phyloP scores from a whole-genome alignment of 306 rosid species.

The Albizia julibrissin region DNA sequence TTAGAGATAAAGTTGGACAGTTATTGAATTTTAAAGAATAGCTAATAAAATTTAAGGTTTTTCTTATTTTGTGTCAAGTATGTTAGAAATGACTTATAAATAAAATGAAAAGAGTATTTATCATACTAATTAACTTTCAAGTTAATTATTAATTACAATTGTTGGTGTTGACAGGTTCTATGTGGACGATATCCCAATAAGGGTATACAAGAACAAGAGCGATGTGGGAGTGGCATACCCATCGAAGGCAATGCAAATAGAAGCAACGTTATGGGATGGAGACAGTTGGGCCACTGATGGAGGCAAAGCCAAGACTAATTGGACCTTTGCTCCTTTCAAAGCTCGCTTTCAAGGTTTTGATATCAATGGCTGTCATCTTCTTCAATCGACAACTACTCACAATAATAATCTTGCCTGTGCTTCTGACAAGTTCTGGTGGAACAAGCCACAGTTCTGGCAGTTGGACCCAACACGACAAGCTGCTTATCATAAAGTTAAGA shows the following conservation, averaged over 20 bases:
- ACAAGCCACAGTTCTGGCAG: slow-evolving; percentile 30
- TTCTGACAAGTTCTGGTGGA: slow-evolving; percentile 50
- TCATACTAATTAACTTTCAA: too few species aligned
- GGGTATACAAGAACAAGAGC: slow-evolving; percentile 49
- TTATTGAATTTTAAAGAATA: too few species aligned
- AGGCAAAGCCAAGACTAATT: slow-evolving; percentile 50
- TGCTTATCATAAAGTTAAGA: slow-evolving; percentile 39
- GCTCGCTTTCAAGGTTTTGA: slow-evolving; percentile 54
- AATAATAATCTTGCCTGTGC: slow-evolving; percentile 21
- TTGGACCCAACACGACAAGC: slow-evolving; percentile 17
- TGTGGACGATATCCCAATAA: slow-evolving; percentile 50
- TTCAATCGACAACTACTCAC: background rate
- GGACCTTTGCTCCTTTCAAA: slow-evolving; percentile 58
- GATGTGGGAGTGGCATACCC: slow-evolving; percentile 42
- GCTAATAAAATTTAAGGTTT: too few species aligned
- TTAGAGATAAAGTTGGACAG: too few species aligned
- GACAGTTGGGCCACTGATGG: slow-evolving; percentile 70
- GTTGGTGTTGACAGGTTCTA: slow-evolving; percentile 39
- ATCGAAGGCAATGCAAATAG: slow-evolving; percentile 49
- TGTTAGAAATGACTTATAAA: too few species aligned
- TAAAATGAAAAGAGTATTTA: too few species aligned
- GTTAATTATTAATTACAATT: too few species aligned
- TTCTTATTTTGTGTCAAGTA: too few species aligned
- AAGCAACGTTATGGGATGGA: slow-evolving; percentile 56
- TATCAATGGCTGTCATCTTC: slow-evolving; percentile 39